Conservation (phyloP, 352 stramenopile genomes). For the Globisporangium cylindrosporum region DNA sequence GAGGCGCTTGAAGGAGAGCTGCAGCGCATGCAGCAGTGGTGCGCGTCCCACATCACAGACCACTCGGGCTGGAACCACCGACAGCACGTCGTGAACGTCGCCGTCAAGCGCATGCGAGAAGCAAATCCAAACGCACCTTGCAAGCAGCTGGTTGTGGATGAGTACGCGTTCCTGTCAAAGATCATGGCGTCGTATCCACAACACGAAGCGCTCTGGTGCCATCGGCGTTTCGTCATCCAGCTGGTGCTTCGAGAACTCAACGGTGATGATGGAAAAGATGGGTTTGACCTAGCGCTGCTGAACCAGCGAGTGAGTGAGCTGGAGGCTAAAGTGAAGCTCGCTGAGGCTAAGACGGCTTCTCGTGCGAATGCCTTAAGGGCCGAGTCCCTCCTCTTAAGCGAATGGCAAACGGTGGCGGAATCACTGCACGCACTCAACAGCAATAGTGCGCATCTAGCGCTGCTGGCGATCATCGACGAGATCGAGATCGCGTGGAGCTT, state of each 20-base stretch:
- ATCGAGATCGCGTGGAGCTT: slow-evolving; percentile 42
- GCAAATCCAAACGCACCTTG: neutral
- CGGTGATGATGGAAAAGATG: neutral
- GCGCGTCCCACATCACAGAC: slow-evolving; percentile 62
- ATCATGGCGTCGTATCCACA: slow-evolving; percentile 46
- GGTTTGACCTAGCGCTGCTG: neutral
- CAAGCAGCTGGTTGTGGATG: slow-evolving; percentile 27
- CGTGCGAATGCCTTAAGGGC: neutral
- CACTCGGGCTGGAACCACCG: slow-evolving; percentile 83
- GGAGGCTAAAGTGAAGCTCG: slow-evolving; percentile 3
- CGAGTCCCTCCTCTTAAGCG: neutral
- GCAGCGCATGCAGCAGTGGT: slow-evolving; percentile 50
- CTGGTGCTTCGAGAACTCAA: slow-evolving; percentile 25
- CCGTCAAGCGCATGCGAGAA: slow-evolving; percentile 15
- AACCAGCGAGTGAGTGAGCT: slow-evolving; percentile 9
- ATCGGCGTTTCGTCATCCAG: slow-evolving; percentile 68
- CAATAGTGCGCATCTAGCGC: neutral
- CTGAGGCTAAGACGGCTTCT: neutral
- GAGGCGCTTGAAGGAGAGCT: slow-evolving; percentile 43
- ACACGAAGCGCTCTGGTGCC: slow-evolving; percentile 77
- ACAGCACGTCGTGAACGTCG: slow-evolving; percentile 47
- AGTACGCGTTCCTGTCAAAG: slow-evolving; percentile 52
- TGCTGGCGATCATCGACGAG: slow-evolving; percentile 30
- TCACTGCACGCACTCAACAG: neutral
- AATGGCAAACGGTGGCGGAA: neutral